Base-by-base conservation (phyloP, 495 filamentous ascomycete species). In the Clohesyomyces aquaticus region DNA sequence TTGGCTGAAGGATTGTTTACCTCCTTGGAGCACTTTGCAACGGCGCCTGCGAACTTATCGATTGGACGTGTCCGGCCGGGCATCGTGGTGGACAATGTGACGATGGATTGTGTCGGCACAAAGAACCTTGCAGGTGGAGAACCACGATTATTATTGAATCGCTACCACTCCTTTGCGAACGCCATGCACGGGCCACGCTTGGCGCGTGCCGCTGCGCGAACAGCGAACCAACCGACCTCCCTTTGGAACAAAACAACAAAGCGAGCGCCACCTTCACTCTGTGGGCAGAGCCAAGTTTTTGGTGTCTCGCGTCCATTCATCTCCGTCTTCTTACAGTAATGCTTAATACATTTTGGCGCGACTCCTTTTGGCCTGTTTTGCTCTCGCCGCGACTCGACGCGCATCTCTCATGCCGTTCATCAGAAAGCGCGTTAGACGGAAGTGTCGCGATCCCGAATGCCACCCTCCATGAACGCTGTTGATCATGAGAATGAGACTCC, bases 21-120 rank as follows among this genome's bases (percentile, higher is more conserved):
- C 83, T 98, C 89, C 21, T 80, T 73, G 12, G 90, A 85, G 78
- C 94, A 99, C 74, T 91, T 88, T 1, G 87, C 88, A 10, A 87
- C 87, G 1, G 92, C 89, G 53, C 86, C 80, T 0, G 92, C 93
- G 69, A 99, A 88, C 65, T 87, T 92, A 71, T 96, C 90, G 68
- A 99, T 91, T 8, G 93, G 94, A 41, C 94, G 74, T 29, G 70
- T 82, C 9, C 72, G 72, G 55, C 69, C 72, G 51, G 68, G 71
- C 71, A 70, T 71, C 55, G 63, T 71, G 41, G 10, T 10, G 4
- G 25, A 59, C 43, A 19, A 75, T 72, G 76, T n/a, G n/a, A n/a
- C n/a, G n/a, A n/a, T n/a, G n/a, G n/a, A n/a, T n/a, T n/a, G n/a
- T n/a, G n/a, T n/a, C n/a, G n/a, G n/a, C n/a, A n/a, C n/a, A n/a